Evolutionary conservation across 805 yeast genomes (phyloP), one percentile per base, ranked within the genome.

Genomic region (Hermanozyma aechmeae): DNA sequence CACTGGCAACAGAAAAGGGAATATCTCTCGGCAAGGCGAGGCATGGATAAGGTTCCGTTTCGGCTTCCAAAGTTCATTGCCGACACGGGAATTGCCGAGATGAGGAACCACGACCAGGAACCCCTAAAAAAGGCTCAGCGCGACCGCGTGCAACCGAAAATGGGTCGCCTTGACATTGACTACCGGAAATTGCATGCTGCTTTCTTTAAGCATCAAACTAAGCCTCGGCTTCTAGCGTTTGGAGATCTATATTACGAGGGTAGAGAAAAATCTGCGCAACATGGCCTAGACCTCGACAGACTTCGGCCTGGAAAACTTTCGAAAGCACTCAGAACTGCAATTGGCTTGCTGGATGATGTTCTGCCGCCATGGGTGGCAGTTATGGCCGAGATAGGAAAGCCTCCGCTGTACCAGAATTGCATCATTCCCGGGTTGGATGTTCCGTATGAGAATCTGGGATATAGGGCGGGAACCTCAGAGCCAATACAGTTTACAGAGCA

Each of bases 221-320:
- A 75, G 42, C 96, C 96, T 0, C 60, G 65, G 24, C 42, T 89
- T 27, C 65, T 72, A 14, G 65, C 61, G 2, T 78, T 64, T 53
- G 97, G 97, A 10, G 89, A 84, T 32, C 51, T 82, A 8, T 85
- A 73, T 51, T 80, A 68, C 43, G 96, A 87, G 47, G 89, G 87
- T 4, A 65, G 78, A 38, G 85, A 78, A 31, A 42, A 60, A 10
- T 40, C 41, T 12, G 71, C 66, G 28, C 76, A 68, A 15, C 53
- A 39, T 31, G 38, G 46, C 3, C 46, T 42, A 8, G 50, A 49
- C 13, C 43, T 64, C 6, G 50, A 55, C 10, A 51, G 58, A 10
- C 61, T 67, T 19, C 61, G 61, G 37, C 95, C 96, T 0, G 96
- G 96, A 0, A 56, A 53, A 10, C 46, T 86, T 3, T 74, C 86